phyloP scores from a whole-genome alignment of 2,329 filamentous ascomycete species.

The Escovopsis sp. region DNA sequence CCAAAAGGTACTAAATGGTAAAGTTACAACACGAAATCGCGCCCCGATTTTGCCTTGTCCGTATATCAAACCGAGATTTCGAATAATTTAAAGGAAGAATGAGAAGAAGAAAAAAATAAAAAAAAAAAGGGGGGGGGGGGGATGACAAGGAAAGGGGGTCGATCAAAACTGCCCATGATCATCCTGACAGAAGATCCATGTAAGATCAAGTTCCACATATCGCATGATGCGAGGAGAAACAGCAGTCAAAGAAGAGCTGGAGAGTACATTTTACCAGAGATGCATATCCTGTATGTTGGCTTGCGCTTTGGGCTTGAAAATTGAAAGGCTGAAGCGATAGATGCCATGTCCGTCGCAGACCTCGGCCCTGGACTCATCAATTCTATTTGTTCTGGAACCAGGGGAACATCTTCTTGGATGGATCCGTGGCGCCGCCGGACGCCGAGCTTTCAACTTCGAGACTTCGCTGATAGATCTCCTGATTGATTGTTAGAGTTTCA shows the following conservation, averaged over 20 bases:
- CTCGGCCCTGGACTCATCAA: too few relatives aligned
- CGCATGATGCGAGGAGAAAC: neutral
- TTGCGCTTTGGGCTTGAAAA: too few relatives aligned
- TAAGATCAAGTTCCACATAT: too few relatives aligned
- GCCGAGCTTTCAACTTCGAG: conserved; percentile 40
- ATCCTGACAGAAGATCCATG: neutral
- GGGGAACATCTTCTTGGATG: conserved; percentile 49
- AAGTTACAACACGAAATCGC: too few relatives aligned
- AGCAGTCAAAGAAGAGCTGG: neutral
- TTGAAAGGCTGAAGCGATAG: too few relatives aligned
- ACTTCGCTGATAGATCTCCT: conserved; percentile 53
- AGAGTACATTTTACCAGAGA: neutral
- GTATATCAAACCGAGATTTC: too few relatives aligned
- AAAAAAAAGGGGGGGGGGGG: neutral
- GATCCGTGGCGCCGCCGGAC: conserved; percentile 27
- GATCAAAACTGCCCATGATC: conserved; percentile 1
- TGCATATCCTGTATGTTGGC: neutral
- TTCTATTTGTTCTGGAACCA: conserved; percentile 43
- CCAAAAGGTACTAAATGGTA: too few relatives aligned
- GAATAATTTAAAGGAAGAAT: too few relatives aligned
- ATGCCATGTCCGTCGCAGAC: too few relatives aligned
- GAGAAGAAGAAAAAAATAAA: neutral
- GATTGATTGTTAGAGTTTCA: neutral
- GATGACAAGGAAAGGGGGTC: neutral
- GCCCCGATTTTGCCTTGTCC: too few relatives aligned